Evolutionary conservation across 2,329 filamentous ascomycete genomes (phyloP).

Genomic region (Aspergillus neoniger): DNA sequence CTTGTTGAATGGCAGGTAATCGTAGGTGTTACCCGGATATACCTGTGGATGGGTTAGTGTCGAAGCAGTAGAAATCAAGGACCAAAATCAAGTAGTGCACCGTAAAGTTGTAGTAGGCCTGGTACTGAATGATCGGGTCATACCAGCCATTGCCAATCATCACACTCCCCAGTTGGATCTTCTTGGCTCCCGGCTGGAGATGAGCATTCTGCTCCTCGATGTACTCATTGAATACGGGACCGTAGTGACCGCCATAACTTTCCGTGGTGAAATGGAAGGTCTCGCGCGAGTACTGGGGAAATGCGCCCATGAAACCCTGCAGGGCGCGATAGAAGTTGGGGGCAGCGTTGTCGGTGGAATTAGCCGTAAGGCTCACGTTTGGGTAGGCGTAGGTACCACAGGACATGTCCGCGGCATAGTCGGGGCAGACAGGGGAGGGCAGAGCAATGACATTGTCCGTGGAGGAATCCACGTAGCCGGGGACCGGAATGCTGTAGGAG

Average conservation of each 20-base stretch:
- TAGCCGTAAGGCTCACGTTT: conserved; percentile 5
- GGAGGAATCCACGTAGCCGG: conserved; percentile 6
- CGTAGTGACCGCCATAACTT: conserved; percentile 11
- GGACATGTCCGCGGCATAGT: neutral
- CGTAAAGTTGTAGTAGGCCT: conserved; percentile 9
- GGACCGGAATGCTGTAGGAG: conserved; percentile 15
- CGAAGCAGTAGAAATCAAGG: neutral
- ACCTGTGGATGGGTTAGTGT: neutral
- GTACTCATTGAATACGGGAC: conserved; percentile 11
- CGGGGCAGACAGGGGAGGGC: conserved; percentile 3
- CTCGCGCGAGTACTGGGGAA: conserved; percentile 10
- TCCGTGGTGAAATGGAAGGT: conserved; percentile 12
- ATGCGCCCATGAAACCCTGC: conserved; percentile 14
- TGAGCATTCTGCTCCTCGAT: conserved; percentile 14
- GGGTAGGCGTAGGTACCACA: conserved; percentile 6
- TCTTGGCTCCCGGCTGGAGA: conserved; percentile 8
- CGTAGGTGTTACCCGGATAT: conserved; percentile 11
- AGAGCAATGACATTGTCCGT: conserved; percentile 6
- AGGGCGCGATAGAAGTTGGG: conserved; percentile 12
- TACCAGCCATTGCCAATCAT: conserved; percentile 11
- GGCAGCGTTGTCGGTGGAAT: conserved; percentile 9
- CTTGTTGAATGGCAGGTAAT: conserved; percentile 10
- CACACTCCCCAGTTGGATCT: conserved; percentile 6
- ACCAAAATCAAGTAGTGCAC: neutral
- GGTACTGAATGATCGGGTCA: conserved; percentile 6